Percentiles rank a stretch among this genome's conserved stretches.
Conservation (phyloP, 1,139 yeast species). For the Kazachstania sp. region DNA sequence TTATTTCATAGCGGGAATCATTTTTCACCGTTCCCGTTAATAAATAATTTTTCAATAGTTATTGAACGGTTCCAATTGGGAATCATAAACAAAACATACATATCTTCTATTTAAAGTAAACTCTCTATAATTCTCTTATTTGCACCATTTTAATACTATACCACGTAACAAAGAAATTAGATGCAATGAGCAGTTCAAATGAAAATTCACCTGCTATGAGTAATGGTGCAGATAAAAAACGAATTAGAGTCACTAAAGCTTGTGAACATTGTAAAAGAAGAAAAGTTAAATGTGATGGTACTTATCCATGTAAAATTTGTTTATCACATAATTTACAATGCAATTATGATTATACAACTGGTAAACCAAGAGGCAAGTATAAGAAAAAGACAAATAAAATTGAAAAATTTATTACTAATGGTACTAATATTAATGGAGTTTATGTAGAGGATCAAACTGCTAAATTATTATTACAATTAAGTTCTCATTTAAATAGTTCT, state of each 20-base stretch:
- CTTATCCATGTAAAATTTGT: conserved; percentile 4
- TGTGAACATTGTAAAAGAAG: conserved; percentile 6
- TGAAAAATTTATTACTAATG: neutral
- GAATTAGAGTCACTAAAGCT: conserved; percentile 5
- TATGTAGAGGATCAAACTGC: conserved; percentile 6
- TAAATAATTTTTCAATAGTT: no score
- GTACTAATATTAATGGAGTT: neutral
- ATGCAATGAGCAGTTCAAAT: no score
- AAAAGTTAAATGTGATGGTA: conserved; percentile 7
- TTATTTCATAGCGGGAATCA: no score
- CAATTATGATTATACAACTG: neutral
- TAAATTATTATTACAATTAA: conserved; percentile 3
- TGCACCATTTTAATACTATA: no score
- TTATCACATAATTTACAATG: neutral
- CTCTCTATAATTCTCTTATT: no score
- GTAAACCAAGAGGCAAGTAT: conserved; percentile 1
- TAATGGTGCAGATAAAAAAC: neutral
- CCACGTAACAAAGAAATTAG: no score
- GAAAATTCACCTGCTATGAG: no score
- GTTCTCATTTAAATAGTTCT: neutral
- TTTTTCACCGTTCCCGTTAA: no score
- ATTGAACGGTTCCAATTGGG: no score
- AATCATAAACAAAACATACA: no score
- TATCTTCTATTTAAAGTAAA: no score
- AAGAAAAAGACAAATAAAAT: neutral